Evolutionary conservation across 371 early-diverging fungal species (phyloP), one percentile per base, ranked within the genome.

Genomic region (Syncephalastrum monosporum): DNA sequence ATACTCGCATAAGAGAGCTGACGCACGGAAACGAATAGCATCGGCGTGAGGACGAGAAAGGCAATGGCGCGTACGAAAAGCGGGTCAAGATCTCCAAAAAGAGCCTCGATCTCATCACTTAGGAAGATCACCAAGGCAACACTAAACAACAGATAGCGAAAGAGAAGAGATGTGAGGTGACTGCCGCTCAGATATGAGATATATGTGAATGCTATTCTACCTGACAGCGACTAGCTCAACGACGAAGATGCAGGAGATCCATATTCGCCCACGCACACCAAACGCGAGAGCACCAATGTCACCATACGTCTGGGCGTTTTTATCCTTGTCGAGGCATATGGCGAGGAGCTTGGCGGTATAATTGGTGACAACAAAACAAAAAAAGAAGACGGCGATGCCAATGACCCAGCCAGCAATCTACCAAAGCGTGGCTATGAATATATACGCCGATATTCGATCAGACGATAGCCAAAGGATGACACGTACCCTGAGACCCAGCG

Each of bases 211-310:
- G 16, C 38, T 33, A 15, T 12, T 16, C 60, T 67, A 75, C 61
- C 82, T 78, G 48, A 85, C 81, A 16, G 86, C 82, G 27, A 86
- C 66, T 27, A 91, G 69, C 63, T 91, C 90, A 14, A 82, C 59
- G 51, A 82, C 66, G 62, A 89, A 88, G 16, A 91, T 47, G 1
- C 67, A 41, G 3, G 77, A 67, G 3, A 84, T 69, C 45, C 61
- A 56, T 23, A 75, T 59, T 38, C 86, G 71, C 1, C 84, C 87
- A 17, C 61, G 57, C 6, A 64, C 57, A 14, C 91, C 91, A 79
- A 85, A 90, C 3, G 91, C 86, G 12, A 69, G 56, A 12, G 85
- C 79, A 16, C 86, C 91, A 56, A 87, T 73, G 61, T 90, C 91
- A 19, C 85, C 82, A 63, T 86, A 88, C 3, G 83, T 83, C 42